phyloP scores from a whole-genome alignment of 2,329 filamentous ascomycete genomes.

The Phaeomoniella chlamydospora region DNA sequence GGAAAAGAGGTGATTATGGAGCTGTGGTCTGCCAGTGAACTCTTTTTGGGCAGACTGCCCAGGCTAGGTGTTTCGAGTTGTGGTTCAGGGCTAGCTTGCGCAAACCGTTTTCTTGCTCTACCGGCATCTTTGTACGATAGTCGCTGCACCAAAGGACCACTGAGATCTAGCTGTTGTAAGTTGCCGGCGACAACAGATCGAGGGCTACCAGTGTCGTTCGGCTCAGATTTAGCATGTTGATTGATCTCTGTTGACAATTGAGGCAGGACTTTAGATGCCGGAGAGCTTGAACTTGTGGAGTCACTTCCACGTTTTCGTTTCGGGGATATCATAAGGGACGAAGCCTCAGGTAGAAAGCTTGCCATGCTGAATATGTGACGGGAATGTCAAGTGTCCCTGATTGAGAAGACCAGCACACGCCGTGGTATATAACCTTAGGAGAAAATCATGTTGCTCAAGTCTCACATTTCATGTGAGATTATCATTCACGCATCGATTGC shows the following conservation, averaged over 20 bases:
- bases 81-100: conserved; percentile 1
- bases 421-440: too few relatives aligned
- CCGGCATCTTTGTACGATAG: conserved; percentile 2
- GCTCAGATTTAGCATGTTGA: background rate
- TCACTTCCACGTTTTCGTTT: background rate
- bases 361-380: background rate
- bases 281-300: background rate
- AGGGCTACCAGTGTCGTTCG: conserved; percentile 18
- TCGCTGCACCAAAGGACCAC: conserved; percentile 7
- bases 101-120: conserved; percentile 1
- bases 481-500: too few relatives aligned
- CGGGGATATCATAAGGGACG: background rate
- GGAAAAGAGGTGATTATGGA: background rate
- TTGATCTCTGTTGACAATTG: background rate
- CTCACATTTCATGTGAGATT: too few relatives aligned
- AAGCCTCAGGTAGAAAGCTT: background rate
- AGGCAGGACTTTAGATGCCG: background rate
- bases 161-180: conserved; percentile 24
- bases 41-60: background rate
- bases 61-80: background rate
- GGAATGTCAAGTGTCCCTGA: background rate
- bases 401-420: too few relatives aligned
- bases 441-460: too few relatives aligned
- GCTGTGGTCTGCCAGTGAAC: background rate
- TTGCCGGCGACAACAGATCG: conserved; percentile 22